These are phyloP conservation scores for Lavandula angustifolia DNA, from an alignment of 257 asterid genomes.

Conservation along the genomic window DNA sequence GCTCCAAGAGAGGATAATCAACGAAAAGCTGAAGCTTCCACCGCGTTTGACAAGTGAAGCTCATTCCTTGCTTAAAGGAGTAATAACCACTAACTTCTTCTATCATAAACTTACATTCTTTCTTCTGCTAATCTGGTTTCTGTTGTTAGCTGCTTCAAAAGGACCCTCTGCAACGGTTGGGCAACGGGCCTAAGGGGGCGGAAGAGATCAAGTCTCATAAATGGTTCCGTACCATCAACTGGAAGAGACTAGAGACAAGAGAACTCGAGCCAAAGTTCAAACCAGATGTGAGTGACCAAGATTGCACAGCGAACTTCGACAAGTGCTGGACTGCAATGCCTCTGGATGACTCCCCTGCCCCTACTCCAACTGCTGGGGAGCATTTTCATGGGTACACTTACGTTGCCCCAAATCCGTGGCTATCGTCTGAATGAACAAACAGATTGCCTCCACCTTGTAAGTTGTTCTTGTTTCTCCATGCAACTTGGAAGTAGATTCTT, in stretches of 20 bases:
- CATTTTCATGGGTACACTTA: conserved; percentile 90
- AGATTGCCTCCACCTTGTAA: conserved; percentile 12
- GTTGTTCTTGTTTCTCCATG: conserved; percentile 17
- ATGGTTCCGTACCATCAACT: conserved; percentile 73
- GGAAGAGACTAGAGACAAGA: conserved; percentile 80
- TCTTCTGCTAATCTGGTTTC: conserved; percentile 1
- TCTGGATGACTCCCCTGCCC: conserved; percentile 82
- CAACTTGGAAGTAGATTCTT: background rate
- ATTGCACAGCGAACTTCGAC: conserved; percentile 91
- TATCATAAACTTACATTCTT: background rate
- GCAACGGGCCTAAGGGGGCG: conserved; percentile 80
- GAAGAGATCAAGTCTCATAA: conserved; percentile 81
- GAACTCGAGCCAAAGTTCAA: conserved; percentile 70
- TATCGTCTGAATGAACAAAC: conserved; percentile 44
- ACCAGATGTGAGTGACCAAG: conserved; percentile 76
- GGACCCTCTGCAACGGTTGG: conserved; percentile 72
- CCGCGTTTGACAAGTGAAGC: conserved; percentile 74
- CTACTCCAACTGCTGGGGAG: conserved; percentile 85
- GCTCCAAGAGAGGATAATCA: conserved; percentile 89
- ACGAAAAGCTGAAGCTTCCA: conserved; percentile 80
- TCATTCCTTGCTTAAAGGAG: conserved; percentile 88
- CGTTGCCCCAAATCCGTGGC: conserved; percentile 85
- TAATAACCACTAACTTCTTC: conserved; percentile 25
- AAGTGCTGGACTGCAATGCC: conserved; percentile 93
- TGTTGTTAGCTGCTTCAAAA: conserved; percentile 67